Evolutionary conservation across 148 eudicot species (phyloP).

Genomic region (Tetragonia tetragonoides): DNA sequence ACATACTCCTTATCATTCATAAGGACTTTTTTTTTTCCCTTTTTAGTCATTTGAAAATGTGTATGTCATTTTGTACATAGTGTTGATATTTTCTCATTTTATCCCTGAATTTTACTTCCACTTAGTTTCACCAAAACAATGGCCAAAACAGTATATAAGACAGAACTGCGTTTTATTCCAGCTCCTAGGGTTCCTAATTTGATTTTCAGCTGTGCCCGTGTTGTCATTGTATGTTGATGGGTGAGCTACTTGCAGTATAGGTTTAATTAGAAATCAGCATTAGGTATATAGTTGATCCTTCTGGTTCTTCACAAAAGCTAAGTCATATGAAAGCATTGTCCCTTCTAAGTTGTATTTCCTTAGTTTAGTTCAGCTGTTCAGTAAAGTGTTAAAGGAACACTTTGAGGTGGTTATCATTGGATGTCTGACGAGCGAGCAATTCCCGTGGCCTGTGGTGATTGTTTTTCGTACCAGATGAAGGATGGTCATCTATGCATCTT

Average conservation of each 20-base stretch:
- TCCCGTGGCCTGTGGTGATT: too few species aligned
- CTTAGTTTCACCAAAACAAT: neutral
- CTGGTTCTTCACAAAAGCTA: too few species aligned
- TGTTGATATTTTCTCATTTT: slow-evolving; percentile 10
- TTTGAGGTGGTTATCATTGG: too few species aligned
- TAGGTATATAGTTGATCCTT: too few species aligned
- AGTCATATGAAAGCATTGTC: too few species aligned
- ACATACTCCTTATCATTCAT: slow-evolving; percentile 28
- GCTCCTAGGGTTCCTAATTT: neutral
- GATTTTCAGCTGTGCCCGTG: neutral
- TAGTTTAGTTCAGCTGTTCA: too few species aligned
- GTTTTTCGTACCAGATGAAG: too few species aligned
- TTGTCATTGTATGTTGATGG: neutral
- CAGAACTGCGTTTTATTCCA: neutral
- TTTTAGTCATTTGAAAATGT: slow-evolving; percentile 1
- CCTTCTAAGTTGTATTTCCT: too few species aligned
- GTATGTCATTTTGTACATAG: slow-evolving; percentile 26
- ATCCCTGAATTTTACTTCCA: neutral
- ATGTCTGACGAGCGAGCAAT: too few species aligned
- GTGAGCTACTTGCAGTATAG: neutral
- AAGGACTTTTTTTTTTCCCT: slow-evolving; percentile 10
- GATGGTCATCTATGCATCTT: too few species aligned
- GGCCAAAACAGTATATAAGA: neutral
- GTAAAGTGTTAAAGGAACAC: too few species aligned
- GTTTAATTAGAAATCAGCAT: neutral